A percentile compares a stretch with the other conserved stretches of the same genome.
Conservation (phyloP, 169 alveolate species). For the Cryptosporidium baileyi region DNA sequence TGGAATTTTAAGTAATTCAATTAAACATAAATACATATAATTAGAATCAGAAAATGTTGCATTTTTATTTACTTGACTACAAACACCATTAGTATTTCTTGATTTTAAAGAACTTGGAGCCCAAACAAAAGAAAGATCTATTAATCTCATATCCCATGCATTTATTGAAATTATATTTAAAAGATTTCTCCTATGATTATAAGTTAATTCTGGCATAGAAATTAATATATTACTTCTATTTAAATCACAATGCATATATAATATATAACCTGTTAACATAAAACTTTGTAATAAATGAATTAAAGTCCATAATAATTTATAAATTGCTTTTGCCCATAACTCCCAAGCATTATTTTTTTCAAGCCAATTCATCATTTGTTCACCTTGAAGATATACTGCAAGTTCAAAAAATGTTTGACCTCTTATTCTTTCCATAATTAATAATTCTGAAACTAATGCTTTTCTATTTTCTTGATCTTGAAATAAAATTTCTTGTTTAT, state of each 20-base stretch:
- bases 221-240: conserved; percentile 55
- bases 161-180: conserved; percentile 24
- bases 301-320: conserved; percentile 41
- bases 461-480: conserved; percentile 38
- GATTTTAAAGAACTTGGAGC: conserved; percentile 38
- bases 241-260: conserved; percentile 69
- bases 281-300: conserved; percentile 53
- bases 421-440: conserved; percentile 56
- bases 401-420: conserved; percentile 58
- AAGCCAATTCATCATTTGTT: conserved; percentile 1
- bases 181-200: conserved; percentile 24
- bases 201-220: conserved; percentile 43
- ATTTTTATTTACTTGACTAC: conserved; percentile 48
- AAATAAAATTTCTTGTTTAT: conserved; percentile 32
- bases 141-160: conserved; percentile 40
- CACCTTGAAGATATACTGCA: conserved; percentile 18
- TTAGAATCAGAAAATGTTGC: conserved; percentile 59
- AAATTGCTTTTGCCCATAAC: conserved; percentile 38
- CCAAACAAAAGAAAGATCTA: conserved; percentile 66
- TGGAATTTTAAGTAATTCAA: conserved; percentile 21
- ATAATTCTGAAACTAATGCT: conserved; percentile 53
- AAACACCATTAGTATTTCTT: conserved; percentile 33
- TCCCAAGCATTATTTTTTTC: conserved; percentile 53
- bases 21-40: conserved; percentile 10
- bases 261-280: conserved; percentile 34